phyloP scores from a whole-genome alignment of 2,329 filamentous ascomycete species.

The Exophiala mesophila region DNA sequence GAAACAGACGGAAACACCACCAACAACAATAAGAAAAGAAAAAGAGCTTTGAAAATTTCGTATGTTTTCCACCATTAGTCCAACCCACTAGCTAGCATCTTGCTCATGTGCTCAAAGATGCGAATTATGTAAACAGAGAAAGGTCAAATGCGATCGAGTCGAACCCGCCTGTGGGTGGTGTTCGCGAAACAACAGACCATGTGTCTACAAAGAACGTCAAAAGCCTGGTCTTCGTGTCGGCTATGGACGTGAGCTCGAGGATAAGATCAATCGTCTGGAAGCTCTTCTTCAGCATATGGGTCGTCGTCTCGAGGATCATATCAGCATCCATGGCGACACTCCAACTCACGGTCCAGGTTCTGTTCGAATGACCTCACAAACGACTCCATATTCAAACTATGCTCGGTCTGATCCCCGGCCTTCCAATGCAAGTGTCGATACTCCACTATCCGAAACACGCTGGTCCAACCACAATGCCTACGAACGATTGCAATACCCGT shows the following conservation, averaged over 20 bases:
- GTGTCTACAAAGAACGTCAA: slow-evolving; percentile 66
- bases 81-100: no score
- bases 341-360: slow-evolving; percentile 11
- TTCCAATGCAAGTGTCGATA: slow-evolving; percentile 18
- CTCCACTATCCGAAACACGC: slow-evolving; percentile 16
- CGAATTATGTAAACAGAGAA: slow-evolving; percentile 41
- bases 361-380: slow-evolving; percentile 10
- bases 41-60: slow-evolving; percentile 42
- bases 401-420: slow-evolving; percentile 19
- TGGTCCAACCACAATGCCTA: slow-evolving; percentile 19
- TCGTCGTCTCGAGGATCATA: slow-evolving; percentile 26
- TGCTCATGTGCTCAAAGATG: slow-evolving; percentile 34
- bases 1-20: slow-evolving; percentile 15
- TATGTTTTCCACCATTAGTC: no score
- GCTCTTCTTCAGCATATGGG: slow-evolving; percentile 23
- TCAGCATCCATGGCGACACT: slow-evolving; percentile 21
- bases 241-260: slow-evolving; percentile 57
- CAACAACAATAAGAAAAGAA: slow-evolving; percentile 51
- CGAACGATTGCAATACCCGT: slow-evolving; percentile 23
- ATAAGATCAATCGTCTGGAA: slow-evolving; percentile 53
- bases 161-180: slow-evolving; percentile 66
- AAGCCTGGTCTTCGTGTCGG: slow-evolving; percentile 62
- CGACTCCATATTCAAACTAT: slow-evolving; percentile 9
- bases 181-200: slow-evolving; percentile 59
- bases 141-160: slow-evolving; percentile 41